These are phyloP conservation scores for Neonectria sp. DNA, from an alignment of 2,329 filamentous ascomycete species.

Conservation along the genomic window DNA sequence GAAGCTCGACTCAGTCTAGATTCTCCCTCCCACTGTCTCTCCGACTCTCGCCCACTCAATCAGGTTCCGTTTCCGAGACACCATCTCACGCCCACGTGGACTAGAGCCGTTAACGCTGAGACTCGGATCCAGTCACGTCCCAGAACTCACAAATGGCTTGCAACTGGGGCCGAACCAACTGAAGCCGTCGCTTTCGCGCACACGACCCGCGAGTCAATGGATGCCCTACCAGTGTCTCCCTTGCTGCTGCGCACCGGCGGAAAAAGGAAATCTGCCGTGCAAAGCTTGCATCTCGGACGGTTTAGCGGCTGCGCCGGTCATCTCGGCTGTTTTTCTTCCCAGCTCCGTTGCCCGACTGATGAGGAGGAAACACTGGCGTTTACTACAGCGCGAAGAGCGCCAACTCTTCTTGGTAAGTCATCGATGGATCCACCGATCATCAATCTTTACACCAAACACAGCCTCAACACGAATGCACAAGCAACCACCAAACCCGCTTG, in stretches of 20 bases:
- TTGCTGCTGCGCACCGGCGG: conserved; percentile 10
- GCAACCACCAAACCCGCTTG: conserved; percentile 9
- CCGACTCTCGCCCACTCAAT: neutral
- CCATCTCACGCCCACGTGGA: conserved; percentile 41
- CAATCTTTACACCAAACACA: neutral
- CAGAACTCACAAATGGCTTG: conserved; percentile 23
- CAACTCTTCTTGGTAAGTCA: neutral
- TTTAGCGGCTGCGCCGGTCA: conserved; percentile 25
- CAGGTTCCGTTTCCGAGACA: conserved; percentile 29
- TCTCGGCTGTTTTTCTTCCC: conserved; percentile 25
- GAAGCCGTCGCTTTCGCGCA: conserved; percentile 15
- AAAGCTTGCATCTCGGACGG: conserved; percentile 8
- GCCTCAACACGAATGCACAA: conserved; percentile 12
- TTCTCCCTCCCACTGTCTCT: conserved; percentile 11
- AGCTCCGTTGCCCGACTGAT: conserved; percentile 4
- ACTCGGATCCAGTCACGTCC: conserved; percentile 36
- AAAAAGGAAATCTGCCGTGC: conserved; percentile 10
- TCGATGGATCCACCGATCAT: conserved; percentile 25
- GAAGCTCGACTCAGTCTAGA: conserved; percentile 34
- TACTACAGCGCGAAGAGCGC: conserved; percentile 3
- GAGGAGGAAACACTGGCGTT: conserved; percentile 12
- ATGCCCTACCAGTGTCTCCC: conserved; percentile 15
- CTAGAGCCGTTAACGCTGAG: conserved; percentile 37
- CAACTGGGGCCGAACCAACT: conserved; percentile 7
- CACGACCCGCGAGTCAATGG: conserved; percentile 24